Base-by-base conservation (phyloP, 176 grass and related monocot genomes). In the Oryza nivara region DNA sequence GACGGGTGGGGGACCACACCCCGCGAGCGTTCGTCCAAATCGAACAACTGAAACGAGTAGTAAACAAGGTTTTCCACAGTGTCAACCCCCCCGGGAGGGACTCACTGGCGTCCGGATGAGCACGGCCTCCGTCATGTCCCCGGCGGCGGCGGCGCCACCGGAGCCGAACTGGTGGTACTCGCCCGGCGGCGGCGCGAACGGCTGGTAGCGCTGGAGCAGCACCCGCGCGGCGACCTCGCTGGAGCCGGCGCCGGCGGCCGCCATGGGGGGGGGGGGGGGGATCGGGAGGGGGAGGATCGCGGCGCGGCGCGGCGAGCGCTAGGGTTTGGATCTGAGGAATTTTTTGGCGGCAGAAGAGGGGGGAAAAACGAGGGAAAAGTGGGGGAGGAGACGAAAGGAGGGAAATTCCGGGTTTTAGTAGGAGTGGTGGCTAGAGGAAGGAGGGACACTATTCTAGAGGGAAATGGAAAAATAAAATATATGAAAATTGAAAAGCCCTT, bases 61-160 rank as follows among this genome's bases (percentile, higher is more conserved):
- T 16, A 58, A 75, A 76, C 58, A 88, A 49, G 80, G 23, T 74
- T 32, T 32, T 77, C 67, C 65, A 67, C 66, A 47, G 40, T 23
- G 58, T 7, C 58, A 63, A 20, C 60, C 56, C 17, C 52, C 30
- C 30, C 30, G 30, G 30, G 58, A 6, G 66, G 52, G 67, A 91
- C 90, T 88, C 90, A 92, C 90, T 77, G 90, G 90, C 65, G 90
- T 92, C 78, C 86, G 74, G 73, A 92, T 30, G 78, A 88, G 12
- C 47, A 92, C 73, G 19, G 82, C 82, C 70, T 92, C 90, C 60
- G 70, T 69, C 67, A 92, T 64, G 6, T 88, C 82, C 1, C 70
- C 82, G 41, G 6, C 83, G 11, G 11, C 35, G 3, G 40, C 48
- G 43, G 41, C 47, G 23, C 68, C n/a, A 13, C 16, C 60, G 88